These are phyloP conservation scores for Iberis amara DNA, from an alignment of 441 rosid species.

Conservation along the genomic window DNA sequence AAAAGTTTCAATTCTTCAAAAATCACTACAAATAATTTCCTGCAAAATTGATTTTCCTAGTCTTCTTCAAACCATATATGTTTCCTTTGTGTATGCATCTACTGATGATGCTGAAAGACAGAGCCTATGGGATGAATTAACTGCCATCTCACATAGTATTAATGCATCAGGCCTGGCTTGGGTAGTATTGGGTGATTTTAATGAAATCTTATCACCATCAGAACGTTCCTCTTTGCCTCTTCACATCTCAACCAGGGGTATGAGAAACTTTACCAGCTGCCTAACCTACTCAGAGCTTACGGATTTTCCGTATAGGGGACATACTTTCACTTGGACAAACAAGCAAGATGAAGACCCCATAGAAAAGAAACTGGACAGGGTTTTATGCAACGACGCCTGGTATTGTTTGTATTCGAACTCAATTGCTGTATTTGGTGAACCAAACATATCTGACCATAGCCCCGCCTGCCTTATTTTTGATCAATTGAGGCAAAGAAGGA, in stretches of 20 bases:
- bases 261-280: background rate
- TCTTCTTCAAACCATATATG: too few species aligned
- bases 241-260: background rate
- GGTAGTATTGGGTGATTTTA: background rate
- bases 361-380: background rate
- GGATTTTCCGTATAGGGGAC: background rate
- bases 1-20: background rate
- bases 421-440: background rate
- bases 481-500: background rate
- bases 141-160: too few species aligned
- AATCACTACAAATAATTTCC: background rate
- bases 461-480: background rate
- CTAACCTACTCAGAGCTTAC: background rate
- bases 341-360: background rate
- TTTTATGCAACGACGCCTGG: background rate
- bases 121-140: background rate
- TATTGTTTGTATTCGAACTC: accelerated
- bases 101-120: background rate
- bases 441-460: background rate
- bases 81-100: background rate
- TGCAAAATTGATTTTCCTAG: background rate
- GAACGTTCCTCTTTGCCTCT: background rate
- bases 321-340: background rate
- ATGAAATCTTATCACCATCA: background rate
- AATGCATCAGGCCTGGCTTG: background rate